These are phyloP conservation scores for Myriosclerotinia curreyana DNA, from an alignment of 2,329 filamentous ascomycete species.

Conservation along the genomic window DNA sequence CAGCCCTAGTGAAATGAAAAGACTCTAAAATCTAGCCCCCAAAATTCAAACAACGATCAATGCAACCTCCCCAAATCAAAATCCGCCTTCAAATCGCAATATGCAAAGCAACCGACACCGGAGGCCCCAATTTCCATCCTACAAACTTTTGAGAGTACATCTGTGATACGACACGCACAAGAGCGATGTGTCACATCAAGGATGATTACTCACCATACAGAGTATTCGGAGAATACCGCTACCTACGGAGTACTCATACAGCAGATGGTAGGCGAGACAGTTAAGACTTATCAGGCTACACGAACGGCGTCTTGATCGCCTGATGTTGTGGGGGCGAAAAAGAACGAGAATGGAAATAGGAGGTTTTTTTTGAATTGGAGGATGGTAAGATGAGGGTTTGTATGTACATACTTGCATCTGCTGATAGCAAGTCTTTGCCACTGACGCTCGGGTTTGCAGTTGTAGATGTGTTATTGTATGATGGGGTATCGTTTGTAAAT, in stretches of 20 bases:
- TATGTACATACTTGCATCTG: neutral
- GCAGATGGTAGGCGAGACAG: neutral
- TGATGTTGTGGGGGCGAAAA: slow-evolving; percentile 11
- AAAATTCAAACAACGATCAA: too few species aligned
- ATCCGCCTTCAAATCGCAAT: neutral
- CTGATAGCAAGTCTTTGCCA: neutral
- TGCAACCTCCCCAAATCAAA: neutral
- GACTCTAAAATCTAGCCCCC: too few species aligned
- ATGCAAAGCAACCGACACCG: neutral
- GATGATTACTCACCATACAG: neutral
- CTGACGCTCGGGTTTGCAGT: neutral
- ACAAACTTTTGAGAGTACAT: neutral
- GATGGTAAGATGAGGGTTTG: neutral
- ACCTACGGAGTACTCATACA: neutral
- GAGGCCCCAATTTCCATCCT: neutral
- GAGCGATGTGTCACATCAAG: neutral
- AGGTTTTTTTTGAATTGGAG: neutral
- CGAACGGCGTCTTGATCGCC: neutral
- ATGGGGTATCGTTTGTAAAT: too few species aligned
- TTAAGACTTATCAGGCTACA: neutral
- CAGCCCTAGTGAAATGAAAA: too few species aligned
- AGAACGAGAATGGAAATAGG: neutral
- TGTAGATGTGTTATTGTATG: too few species aligned
- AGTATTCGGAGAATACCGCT: too few species aligned
- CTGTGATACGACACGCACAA: neutral